Conservation (phyloP, 805 yeast genomes). For the Candida schatavii region DNA sequence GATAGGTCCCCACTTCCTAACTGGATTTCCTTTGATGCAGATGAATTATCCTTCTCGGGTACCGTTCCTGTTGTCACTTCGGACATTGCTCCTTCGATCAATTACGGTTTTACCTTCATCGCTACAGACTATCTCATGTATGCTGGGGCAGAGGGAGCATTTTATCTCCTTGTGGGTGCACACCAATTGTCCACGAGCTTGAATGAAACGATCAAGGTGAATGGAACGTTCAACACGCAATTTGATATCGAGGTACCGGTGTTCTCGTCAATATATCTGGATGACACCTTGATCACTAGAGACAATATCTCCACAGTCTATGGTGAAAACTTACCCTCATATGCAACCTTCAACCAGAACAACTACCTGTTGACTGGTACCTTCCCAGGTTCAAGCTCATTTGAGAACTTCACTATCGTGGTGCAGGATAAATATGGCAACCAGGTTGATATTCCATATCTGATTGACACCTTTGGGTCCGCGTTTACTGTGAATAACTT, state of each 20-base stretch:
- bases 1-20: conserved; percentile 87
- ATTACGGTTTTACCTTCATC: conserved; percentile 66
- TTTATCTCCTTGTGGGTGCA: conserved; percentile 81
- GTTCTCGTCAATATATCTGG: conserved; percentile 60
- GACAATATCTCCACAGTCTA: conserved; percentile 57
- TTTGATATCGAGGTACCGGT: conserved; percentile 60
- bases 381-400: conserved; percentile 47
- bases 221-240: conserved; percentile 61
- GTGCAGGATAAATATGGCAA: conserved; percentile 61
- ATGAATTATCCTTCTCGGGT: conserved; percentile 70
- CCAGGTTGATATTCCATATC: conserved; percentile 55
- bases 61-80: conserved; percentile 86
- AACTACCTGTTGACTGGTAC: conserved; percentile 50
- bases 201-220: conserved; percentile 54
- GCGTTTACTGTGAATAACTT: conserved; percentile 55
- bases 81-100: conserved; percentile 80
- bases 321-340: conserved; percentile 54
- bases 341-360: conserved; percentile 45
- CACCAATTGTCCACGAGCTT: conserved; percentile 72
- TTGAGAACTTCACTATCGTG: conserved; percentile 50
- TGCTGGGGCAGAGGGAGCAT: conserved; percentile 66
- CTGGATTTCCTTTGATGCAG: conserved; percentile 75
- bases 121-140: conserved; percentile 78
- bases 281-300: conserved; percentile 47
- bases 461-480: conserved; percentile 50